These are phyloP conservation scores for Gossypium davidsonii DNA, from an alignment of 441 rosid species.

Conservation along the genomic window DNA sequence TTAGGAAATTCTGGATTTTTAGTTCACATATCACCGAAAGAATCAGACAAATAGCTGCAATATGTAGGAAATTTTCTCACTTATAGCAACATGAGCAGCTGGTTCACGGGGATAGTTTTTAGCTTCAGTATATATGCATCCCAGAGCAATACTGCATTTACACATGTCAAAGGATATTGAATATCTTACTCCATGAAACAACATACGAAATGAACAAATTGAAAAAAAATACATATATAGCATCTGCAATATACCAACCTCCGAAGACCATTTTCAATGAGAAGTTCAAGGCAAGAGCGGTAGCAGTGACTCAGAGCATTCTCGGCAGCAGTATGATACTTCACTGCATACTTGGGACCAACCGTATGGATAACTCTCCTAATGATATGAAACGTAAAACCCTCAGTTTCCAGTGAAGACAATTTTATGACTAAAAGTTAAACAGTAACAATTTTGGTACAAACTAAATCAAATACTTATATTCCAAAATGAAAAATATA, in stretches of 20 bases:
- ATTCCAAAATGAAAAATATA: neutral
- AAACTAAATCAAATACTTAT: neutral
- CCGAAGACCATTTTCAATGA: constrained; percentile 80
- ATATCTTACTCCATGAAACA: constrained; percentile 17
- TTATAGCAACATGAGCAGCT: constrained; percentile 97
- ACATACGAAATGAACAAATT: neutral
- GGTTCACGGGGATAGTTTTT: constrained; percentile 99
- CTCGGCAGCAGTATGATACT: constrained; percentile 97
- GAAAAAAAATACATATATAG: constrained; percentile 14
- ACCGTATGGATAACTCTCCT: constrained; percentile 98
- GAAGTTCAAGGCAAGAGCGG: constrained; percentile 88
- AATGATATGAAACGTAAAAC: constrained; percentile 13
- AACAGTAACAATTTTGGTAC: neutral
- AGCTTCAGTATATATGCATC: constrained; percentile 86
- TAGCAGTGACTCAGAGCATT: constrained; percentile 99
- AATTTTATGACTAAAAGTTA: neutral
- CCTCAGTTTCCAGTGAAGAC: constrained; percentile 6
- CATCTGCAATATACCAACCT: constrained; percentile 42
- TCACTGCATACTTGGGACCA: constrained; percentile 97
- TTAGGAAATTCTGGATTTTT: neutral
- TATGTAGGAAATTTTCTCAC: constrained; percentile 41
- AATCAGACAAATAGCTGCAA: constrained; percentile 13
- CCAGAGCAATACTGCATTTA: constrained; percentile 79
- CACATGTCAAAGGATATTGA: constrained; percentile 24
- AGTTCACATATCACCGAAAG: neutral